Base-by-base conservation (phyloP, 1,139 yeast species). In the Magnusiomyces magnusii region DNA sequence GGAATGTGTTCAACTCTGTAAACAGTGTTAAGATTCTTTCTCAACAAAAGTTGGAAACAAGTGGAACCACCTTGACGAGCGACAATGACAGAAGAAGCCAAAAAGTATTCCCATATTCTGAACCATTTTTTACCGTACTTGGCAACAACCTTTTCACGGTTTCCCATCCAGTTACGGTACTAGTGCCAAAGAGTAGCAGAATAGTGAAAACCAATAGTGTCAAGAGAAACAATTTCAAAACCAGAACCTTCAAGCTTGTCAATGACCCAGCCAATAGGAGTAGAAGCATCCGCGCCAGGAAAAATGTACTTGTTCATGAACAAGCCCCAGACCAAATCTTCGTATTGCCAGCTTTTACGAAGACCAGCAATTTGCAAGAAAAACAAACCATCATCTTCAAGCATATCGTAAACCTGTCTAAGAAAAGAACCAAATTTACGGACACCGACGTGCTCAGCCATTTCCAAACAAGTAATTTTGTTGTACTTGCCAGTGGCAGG, bases 271-370 rank as follows among this genome's bases (percentile, higher is more conserved):
- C 90, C 89, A 68, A 91, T 81, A 56, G 97, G 97, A 59, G 97
- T 91, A 9, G 96, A 88, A 55, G 97, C 97, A 76, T 90, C 97
- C 58, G 97, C 97, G 76, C 97, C 97, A 54, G 97, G 97, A 90
- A 90, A 90, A 71, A 90, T 85, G 77, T 89, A 90, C 79, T 89
- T 90, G 83, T 91, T 90, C 97, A 90, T 91, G 75, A 90, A 91
- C 72, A 91, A 79, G 66, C 97, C 97, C 97, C 97, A 90, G 75
- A 84, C 79, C 70, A 90, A 81, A 73, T 90, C 97, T 78, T 90
- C 97, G 74, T 88, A 90, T 78, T 90, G 97, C 97, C 97, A 90
- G 63, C 82, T 79, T 78, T 90, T 91, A 78, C 97, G 85, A 68
- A 90, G 78, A 60, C 97, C 97, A 58, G 97, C 93, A 70, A 87